Evolutionary conservation across 1,139 yeast genomes (phyloP), one percentile per base, ranked within the genome.

Genomic region (Geotrichum bryndzae): DNA sequence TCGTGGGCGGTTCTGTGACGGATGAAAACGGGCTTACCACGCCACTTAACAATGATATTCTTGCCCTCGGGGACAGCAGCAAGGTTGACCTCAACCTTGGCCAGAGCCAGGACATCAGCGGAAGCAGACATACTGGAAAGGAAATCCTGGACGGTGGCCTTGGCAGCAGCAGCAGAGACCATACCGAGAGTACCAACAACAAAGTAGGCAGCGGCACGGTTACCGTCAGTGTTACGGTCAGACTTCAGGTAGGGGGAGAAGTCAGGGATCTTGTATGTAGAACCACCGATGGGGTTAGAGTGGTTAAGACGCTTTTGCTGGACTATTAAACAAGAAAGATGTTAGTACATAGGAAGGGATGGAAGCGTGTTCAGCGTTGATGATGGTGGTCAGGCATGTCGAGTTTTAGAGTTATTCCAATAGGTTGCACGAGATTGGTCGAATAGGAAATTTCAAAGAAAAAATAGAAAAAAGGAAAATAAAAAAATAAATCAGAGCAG

Each of bases 11-110:
- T 92, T 85, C 99, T 90, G 84, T 95, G 99, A 85, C 99, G 94
- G 78, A 95, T 91, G 81, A 95, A 95, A 69, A 95, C 97, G 69
- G 99, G 99, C 83, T 94, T 95, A 81, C 99, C 99, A 82, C 95
- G 97, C 99, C 99, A 95, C 81, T 95, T 95, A 72, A 95, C 96
- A 75, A 94, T 90, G 69, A 94, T 96, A 79, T 95, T 95, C 82
- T 92, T 92, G 79, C 99, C 99, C 77, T 88, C 92, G 72, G 99
- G 99, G 69, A 95, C 91, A 67, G 91, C 89, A 64, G 88, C 86
- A 73, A 95, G 85, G 78, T 90, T 94, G 70, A 95, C 97, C 82
- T 95, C 99, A 71, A 92, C 97, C 82, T 95, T 95, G 72, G 99
- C 99, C 96, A 95, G 87, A 66, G 99, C 99, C 80, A 95, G 84